phyloP scores from a whole-genome alignment of 495 filamentous ascomycete species.

The Hypoxylon rickii region DNA sequence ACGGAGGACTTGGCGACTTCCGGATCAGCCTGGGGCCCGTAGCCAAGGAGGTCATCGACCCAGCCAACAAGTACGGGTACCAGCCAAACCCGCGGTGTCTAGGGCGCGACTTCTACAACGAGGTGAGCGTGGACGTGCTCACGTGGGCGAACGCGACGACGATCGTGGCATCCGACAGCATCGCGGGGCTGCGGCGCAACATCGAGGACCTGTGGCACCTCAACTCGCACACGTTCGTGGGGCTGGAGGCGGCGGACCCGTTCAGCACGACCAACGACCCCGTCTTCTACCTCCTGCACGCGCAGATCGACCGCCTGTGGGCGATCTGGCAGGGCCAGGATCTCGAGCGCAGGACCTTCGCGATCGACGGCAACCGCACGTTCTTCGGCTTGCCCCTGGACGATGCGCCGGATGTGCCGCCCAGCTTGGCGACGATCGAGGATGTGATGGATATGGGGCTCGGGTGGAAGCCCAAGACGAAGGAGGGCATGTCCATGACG shows the following conservation, averaged over 20 bases:
- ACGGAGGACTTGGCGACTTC: constrained; percentile 57
- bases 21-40: constrained; percentile 23
- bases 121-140: constrained; percentile 8
- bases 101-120: constrained; percentile 59
- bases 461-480: constrained; percentile 17
- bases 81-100: constrained; percentile 63
- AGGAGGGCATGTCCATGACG: constrained; percentile 31
- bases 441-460: constrained; percentile 34
- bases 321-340: constrained; percentile 67
- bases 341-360: constrained; percentile 17
- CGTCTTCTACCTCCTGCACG: constrained; percentile 69
- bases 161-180: constrained; percentile 20
- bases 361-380: constrained; percentile 30
- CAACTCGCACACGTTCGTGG: constrained; percentile 33
- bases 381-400: constrained; percentile 26
- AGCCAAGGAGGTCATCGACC: constrained; percentile 45
- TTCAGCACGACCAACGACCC: constrained; percentile 64
- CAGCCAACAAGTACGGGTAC: constrained; percentile 24
- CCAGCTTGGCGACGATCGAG: constrained; percentile 32
- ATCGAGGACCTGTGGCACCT: constrained; percentile 25
- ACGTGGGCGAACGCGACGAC: constrained; percentile 22
- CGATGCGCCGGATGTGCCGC: constrained; percentile 22
- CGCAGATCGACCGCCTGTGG: constrained; percentile 66
- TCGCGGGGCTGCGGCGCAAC: constrained; percentile 21
- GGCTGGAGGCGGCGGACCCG: constrained; percentile 46